These are phyloP conservation scores for Phalaenopsis hybrid DNA, from an alignment of 116 monocot genomes.

Conservation along the genomic window DNA sequence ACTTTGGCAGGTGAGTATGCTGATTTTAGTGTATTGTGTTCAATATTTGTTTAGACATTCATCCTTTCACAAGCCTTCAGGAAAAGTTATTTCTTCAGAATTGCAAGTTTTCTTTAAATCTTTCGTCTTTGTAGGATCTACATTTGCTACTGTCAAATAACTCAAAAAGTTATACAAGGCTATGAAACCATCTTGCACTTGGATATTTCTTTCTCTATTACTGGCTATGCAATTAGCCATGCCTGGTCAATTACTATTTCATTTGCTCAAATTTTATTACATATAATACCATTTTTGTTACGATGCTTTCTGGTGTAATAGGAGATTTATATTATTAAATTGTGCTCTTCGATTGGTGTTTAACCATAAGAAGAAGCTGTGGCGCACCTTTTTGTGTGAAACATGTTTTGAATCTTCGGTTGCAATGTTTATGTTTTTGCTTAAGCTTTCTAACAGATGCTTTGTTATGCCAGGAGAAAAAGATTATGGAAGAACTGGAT, in stretches of 20 bases:
- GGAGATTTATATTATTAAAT: background rate
- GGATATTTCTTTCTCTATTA: background rate
- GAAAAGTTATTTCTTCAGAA: background rate
- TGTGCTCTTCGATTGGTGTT: background rate
- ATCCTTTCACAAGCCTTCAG: background rate
- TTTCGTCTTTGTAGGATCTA: background rate
- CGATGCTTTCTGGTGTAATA: background rate
- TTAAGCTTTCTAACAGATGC: conserved; percentile 10
- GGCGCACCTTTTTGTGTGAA: background rate
- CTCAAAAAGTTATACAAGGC: background rate
- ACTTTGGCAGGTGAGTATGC: no score
- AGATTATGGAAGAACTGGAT: conserved; percentile 52
- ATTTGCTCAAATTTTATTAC: background rate
- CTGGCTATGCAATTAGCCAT: background rate
- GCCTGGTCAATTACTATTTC: background rate
- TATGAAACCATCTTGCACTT: background rate
- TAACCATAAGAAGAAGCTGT: background rate
- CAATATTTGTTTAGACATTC: no score
- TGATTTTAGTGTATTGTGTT: no score
- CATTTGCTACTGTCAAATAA: background rate
- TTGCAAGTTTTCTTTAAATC: background rate
- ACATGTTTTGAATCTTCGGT: background rate
- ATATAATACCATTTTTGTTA: background rate
- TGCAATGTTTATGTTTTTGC: background rate
- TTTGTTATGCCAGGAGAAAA: conserved; percentile 47